phyloP scores from a whole-genome alignment of 192 early-diverging fungal species.

The Rhizoclosmatium globosum region DNA sequence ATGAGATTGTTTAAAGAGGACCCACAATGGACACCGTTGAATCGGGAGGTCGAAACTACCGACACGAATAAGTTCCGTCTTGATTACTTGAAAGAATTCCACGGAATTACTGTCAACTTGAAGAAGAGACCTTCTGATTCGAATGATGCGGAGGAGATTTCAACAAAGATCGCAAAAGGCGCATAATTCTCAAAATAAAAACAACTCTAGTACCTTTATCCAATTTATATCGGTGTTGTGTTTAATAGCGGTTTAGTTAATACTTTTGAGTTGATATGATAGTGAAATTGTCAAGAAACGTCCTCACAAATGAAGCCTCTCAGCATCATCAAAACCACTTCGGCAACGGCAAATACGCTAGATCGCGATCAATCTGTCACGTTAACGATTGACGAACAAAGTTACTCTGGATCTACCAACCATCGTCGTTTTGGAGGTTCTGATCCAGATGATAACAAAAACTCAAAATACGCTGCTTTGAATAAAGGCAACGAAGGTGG shows the following conservation, averaged over 20 bases:
- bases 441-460: background rate
- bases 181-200: background rate
- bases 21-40: slow-evolving; percentile 42
- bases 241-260: too few relatives aligned
- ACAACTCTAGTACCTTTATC: too few relatives aligned
- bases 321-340: background rate
- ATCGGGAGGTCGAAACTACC: slow-evolving; percentile 18
- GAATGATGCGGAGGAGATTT: background rate
- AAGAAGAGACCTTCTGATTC: background rate
- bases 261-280: too few relatives aligned
- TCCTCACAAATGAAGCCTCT: background rate
- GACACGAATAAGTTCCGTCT: slow-evolving; percentile 34
- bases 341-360: background rate
- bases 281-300: background rate
- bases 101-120: background rate
- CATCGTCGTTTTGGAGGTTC: background rate
- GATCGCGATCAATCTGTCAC: background rate
- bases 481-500: background rate
- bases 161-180: background rate
- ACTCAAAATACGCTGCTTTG: background rate
- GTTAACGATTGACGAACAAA: background rate
- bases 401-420: background rate
- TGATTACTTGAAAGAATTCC: slow-evolving; percentile 23
- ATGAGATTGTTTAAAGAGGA: slow-evolving; percentile 71
- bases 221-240: too few relatives aligned